Evolutionary conservation across 169 alveolate species (phyloP).

Genomic region (Toxoplasma gondii): DNA sequence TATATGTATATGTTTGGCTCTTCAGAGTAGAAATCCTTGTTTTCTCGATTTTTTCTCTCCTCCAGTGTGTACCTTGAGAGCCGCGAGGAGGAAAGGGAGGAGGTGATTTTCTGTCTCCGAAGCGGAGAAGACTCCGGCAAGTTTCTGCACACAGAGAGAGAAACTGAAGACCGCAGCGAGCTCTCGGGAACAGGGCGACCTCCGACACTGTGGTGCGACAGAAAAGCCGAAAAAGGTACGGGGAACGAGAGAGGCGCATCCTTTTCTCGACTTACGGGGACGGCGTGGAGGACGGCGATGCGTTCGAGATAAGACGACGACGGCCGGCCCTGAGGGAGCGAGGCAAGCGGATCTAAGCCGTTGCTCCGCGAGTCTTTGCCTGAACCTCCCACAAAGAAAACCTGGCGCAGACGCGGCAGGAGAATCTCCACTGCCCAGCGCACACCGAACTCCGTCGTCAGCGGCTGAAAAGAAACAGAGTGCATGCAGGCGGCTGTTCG

Average conservation of each 20-base stretch:
- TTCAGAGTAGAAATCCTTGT: neutral
- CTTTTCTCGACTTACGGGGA: neutral
- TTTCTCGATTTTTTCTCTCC: neutral
- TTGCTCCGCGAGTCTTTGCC: neutral
- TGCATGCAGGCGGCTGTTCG: neutral
- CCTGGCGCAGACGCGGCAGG: constrained; percentile 9
- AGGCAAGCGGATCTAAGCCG: neutral
- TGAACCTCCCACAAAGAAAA: neutral
- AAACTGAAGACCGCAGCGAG: neutral
- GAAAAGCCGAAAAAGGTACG: too few relatives aligned
- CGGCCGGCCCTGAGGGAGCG: neutral
- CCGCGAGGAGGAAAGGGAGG: constrained; percentile 24
- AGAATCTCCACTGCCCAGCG: neutral
- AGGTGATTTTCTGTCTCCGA: neutral
- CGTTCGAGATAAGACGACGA: constrained; percentile 10
- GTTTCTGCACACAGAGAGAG: neutral
- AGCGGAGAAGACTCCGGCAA: neutral
- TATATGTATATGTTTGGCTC: too few relatives aligned
- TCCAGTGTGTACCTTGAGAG: constrained; percentile 27
- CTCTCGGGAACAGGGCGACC: neutral
- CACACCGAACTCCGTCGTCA: neutral
- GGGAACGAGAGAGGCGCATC: too few relatives aligned
- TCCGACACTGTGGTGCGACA: neutral
- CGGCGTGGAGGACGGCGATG: constrained; percentile 2
- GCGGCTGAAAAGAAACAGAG: neutral